These are phyloP conservation scores for Coemansia sp. DNA, from an alignment of 192 early-diverging fungal species.

Conservation along the genomic window DNA sequence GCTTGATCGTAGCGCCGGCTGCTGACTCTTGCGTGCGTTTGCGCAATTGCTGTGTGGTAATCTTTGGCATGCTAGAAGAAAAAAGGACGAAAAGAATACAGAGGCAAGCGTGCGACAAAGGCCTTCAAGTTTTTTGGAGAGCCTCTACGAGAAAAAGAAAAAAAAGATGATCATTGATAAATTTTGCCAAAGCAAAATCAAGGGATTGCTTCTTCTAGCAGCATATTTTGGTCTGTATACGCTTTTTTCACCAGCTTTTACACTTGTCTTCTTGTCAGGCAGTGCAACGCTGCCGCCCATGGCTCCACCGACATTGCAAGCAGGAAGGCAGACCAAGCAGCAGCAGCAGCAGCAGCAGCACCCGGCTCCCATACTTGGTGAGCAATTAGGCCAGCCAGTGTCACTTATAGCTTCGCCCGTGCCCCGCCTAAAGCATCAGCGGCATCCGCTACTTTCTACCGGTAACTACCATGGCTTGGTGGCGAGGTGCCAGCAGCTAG, in stretches of 20 bases:
- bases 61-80: constrained; percentile 45
- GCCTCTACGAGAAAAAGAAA: not conserved
- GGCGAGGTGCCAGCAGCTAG: constrained; percentile 22
- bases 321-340: not conserved
- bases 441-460: not conserved
- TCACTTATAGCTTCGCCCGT: constrained; percentile 7
- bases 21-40: constrained; percentile 52
- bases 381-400: not conserved
- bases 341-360: not conserved
- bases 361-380: not conserved
- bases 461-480: constrained; percentile 4
- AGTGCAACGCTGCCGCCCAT: not conserved
- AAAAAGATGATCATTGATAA: not conserved
- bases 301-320: not conserved
- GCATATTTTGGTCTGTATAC: too few relatives aligned
- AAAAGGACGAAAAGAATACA: not conserved
- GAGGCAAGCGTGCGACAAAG: not conserved
- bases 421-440: constrained; percentile 7
- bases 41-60: constrained; percentile 52
- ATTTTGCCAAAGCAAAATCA: not conserved
- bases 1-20: constrained; percentile 34
- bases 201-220: not conserved
- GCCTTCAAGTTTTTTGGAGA: not conserved
- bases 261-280: not conserved
- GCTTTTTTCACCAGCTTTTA: not conserved